phyloP scores from a whole-genome alignment of 768 basidiomycete species.

The Tylopilus rubrobrunneus region DNA sequence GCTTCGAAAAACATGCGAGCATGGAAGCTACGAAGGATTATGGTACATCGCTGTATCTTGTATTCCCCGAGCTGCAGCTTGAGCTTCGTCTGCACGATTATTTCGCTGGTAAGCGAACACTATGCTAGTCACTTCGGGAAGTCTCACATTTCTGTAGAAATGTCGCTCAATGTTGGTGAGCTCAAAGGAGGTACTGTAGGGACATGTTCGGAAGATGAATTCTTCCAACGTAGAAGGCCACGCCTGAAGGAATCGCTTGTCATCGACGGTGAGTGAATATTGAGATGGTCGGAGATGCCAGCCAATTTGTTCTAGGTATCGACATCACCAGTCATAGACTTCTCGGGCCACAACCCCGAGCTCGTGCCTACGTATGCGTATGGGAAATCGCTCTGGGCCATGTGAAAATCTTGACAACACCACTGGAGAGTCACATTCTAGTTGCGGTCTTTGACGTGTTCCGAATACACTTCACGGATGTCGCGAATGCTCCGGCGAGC shows the following conservation, averaged over 20 bases:
- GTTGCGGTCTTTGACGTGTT: constrained; percentile 55
- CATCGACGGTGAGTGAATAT: constrained; percentile 42
- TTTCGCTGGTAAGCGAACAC: constrained; percentile 67
- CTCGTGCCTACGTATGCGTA: constrained; percentile 83
- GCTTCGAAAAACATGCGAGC: constrained; percentile 42
- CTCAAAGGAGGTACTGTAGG: constrained; percentile 49
- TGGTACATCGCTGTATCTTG: constrained; percentile 53
- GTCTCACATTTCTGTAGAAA: constrained; percentile 45
- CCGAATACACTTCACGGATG: constrained; percentile 66
- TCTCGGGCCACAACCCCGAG: constrained; percentile 85
- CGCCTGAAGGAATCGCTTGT: constrained; percentile 37
- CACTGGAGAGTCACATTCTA: constrained; percentile 49
- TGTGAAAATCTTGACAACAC: constrained; percentile 53
- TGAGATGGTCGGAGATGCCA: not conserved
- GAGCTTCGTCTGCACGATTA: constrained; percentile 79
- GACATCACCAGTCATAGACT: constrained; percentile 80
- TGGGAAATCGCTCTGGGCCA: constrained; percentile 84
- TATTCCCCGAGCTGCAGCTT: constrained; percentile 66
- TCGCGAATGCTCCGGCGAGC: constrained; percentile 74
- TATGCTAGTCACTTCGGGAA: not conserved
- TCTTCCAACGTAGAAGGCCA: constrained; percentile 20
- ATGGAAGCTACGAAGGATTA: constrained; percentile 34
- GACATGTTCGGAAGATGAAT: constrained; percentile 44
- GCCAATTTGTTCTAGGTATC: constrained; percentile 45
- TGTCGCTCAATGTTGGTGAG: constrained; percentile 70